Percentiles rank a stretch among this genome's conserved stretches.
Evolutionary conservation across 768 basidiomycete species (phyloP).

Genomic region (Suillus discolor): DNA sequence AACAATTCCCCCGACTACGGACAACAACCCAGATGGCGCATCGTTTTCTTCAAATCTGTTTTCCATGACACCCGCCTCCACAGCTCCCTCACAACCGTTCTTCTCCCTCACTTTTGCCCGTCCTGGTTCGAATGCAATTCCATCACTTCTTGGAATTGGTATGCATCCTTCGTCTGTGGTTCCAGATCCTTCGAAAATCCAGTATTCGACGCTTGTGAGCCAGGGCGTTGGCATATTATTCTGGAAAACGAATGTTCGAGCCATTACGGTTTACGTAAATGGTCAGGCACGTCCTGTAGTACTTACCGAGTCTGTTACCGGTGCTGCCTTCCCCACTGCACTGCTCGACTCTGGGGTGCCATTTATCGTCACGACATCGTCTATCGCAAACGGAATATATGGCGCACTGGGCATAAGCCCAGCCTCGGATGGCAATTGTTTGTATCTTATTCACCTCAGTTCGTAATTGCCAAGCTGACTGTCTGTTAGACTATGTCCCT

Average conservation of each 20-base stretch:
- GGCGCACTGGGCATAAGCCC: conserved; percentile 70
- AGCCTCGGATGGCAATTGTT: conserved; percentile 63
- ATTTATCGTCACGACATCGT: conserved; percentile 58
- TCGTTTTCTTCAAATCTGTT: conserved; percentile 71
- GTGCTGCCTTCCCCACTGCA: conserved; percentile 53
- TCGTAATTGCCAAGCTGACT: conserved; percentile 13
- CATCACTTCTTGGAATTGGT: conserved; percentile 70
- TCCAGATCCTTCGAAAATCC: conserved; percentile 51
- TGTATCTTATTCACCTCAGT: conserved; percentile 26
- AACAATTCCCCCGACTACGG: conserved; percentile 48
- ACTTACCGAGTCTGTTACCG: conserved; percentile 43
- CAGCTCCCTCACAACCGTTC: conserved; percentile 63
- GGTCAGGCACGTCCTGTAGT: conserved; percentile 42
- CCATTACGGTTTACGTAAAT: conserved; percentile 62
- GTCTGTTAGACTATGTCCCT: conserved; percentile 65
- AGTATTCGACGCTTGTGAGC: conserved; percentile 50
- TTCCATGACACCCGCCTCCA: conserved; percentile 54
- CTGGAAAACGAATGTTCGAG: conserved; percentile 64
- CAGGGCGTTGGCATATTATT: conserved; percentile 46
- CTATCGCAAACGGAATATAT: conserved; percentile 75
- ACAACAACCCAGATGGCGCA: conserved; percentile 63
- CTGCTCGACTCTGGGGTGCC: conserved; percentile 77
- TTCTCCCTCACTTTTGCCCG: conserved; percentile 68
- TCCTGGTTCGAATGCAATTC: conserved; percentile 59
- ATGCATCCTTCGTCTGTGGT: conserved; percentile 59